Evolutionary conservation across 179 eudicot genomes (phyloP), one percentile per base, ranked within the genome.

Genomic region (Spinacia oleracea): DNA sequence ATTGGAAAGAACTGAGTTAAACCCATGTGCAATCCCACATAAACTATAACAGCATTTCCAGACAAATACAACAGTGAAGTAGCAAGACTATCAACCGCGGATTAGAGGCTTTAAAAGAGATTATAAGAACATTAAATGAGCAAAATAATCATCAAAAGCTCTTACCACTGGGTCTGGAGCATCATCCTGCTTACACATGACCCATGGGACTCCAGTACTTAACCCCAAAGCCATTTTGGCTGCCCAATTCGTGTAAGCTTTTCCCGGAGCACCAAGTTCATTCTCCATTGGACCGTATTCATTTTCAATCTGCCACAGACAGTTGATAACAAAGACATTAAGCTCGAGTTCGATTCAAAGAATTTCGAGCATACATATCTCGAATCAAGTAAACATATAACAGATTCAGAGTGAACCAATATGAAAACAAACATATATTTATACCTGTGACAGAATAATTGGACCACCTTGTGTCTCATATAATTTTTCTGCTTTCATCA

Each of bases 171-270:
- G 97, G 84, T 92, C 97, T 32, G 97, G 97, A 62, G 97, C 94
- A 85, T 91, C 97, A 82, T 91, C 97, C 80, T 91, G 96, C 86
- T 91, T 91, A 86, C 96, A 91, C 96, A 91, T 92, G 82, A 92
- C 84, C 97, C 97, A 92, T 51, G 97, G 97, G 29, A 90, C 97
- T 71, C 94, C 94, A 21, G 94, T 92, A 73, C 77, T 80, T 64
- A 84, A 89, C 74, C 87, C 97, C 73, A 90, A 83, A 55, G 94
- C 97, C 97, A 92, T 90, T 75, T 90, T 84, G 10, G 97, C 94
- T 50, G 97, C 97, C 97, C 97, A 92, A 75, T 88, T 51, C 10
- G 94, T 23, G 82, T 92, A 92, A 72, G 92, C 86, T 79, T 69
- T 76, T 75, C 91, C 97, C 11, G 94, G 91, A 72, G 86, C 94